Evolutionary conservation across 2,329 filamentous ascomycete species (phyloP).

Genomic region (Catunica adiposa): DNA sequence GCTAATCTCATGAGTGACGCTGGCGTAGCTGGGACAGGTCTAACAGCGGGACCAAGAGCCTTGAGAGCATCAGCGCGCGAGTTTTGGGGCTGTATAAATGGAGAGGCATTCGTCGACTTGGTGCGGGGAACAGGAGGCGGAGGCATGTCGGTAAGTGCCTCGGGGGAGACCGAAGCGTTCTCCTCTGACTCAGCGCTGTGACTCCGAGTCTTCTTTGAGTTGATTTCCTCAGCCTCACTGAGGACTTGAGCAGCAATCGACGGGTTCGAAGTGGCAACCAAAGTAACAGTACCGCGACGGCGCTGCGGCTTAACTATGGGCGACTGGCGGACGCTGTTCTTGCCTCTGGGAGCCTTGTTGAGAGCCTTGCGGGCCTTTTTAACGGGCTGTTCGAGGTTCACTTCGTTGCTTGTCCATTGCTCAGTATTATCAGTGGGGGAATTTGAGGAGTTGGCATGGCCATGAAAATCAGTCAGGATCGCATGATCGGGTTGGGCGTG

Average conservation of each 20-base stretch:
- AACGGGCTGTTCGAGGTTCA: constrained; percentile 16
- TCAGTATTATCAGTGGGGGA: constrained; percentile 35
- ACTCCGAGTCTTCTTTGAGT: constrained; percentile 16
- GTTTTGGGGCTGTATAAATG: constrained; percentile 44
- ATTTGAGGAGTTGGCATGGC: constrained; percentile 30
- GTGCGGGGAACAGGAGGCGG: constrained; percentile 51
- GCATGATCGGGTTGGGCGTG: constrained; percentile 49
- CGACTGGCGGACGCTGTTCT: constrained; percentile 47
- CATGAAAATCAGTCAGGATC: constrained; percentile 27
- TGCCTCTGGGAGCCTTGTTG: constrained; percentile 31
- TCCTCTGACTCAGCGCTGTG: constrained; percentile 41
- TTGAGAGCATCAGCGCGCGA: constrained; percentile 17
- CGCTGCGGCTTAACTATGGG: constrained; percentile 54
- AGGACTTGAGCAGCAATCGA: constrained; percentile 39
- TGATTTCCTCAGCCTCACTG: constrained; percentile 32
- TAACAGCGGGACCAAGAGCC: not conserved
- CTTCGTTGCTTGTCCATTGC: constrained; percentile 22
- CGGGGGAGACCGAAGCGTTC: constrained; percentile 48
- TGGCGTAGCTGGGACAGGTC: constrained; percentile 51
- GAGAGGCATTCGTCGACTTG: constrained; percentile 48
- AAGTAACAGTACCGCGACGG: constrained; percentile 26
- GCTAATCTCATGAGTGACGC: constrained; percentile 72
- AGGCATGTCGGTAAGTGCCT: constrained; percentile 48
- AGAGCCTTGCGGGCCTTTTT: constrained; percentile 38
- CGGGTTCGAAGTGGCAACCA: constrained; percentile 31